A percentile compares a stretch with the other conserved stretches of the same genome.
Evolutionary conservation across 2,329 filamentous ascomycete genomes (phyloP).

Genomic region (Arthrobotrys sinensis): DNA sequence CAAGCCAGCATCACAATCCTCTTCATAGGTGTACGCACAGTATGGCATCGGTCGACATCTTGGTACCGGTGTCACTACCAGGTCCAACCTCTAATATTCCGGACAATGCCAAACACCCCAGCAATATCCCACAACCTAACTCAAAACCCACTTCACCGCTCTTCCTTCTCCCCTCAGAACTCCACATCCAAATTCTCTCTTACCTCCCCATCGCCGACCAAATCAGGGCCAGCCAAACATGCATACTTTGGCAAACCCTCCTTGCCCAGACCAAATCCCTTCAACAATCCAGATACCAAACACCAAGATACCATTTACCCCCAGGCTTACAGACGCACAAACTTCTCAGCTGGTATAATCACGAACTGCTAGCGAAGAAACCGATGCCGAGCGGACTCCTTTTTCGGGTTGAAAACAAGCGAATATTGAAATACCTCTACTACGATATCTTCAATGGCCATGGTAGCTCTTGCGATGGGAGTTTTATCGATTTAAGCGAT

Average conservation of each 20-base stretch:
- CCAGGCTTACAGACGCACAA: conserved; percentile 5
- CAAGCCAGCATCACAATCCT: too few species aligned
- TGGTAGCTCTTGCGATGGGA: too few species aligned
- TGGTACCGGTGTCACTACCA: too few species aligned
- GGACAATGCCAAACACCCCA: too few species aligned
- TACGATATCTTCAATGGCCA: not conserved
- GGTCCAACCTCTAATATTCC: too few species aligned
- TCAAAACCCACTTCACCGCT: conserved; percentile 3
- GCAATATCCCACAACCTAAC: not conserved
- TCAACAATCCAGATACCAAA: conserved; percentile 7
- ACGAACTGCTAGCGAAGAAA: not conserved
- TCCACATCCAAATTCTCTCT: conserved; percentile 45
- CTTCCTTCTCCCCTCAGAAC: conserved; percentile 22
- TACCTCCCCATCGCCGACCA: conserved; percentile 33
- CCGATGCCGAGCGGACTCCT: not conserved
- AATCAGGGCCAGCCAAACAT: conserved; percentile 35
- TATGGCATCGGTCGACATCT: too few species aligned
- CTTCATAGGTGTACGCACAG: too few species aligned
- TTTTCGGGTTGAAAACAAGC: conserved; percentile 13
- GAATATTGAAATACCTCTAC: not conserved
- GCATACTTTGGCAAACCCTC: conserved; percentile 30
- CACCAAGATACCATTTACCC: not conserved
- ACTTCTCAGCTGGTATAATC: conserved; percentile 9
- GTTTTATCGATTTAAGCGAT: not conserved
- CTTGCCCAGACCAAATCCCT: conserved; percentile 12